Conservation (phyloP, 116 monocot species). For the Phalaenopsis hybrid region DNA sequence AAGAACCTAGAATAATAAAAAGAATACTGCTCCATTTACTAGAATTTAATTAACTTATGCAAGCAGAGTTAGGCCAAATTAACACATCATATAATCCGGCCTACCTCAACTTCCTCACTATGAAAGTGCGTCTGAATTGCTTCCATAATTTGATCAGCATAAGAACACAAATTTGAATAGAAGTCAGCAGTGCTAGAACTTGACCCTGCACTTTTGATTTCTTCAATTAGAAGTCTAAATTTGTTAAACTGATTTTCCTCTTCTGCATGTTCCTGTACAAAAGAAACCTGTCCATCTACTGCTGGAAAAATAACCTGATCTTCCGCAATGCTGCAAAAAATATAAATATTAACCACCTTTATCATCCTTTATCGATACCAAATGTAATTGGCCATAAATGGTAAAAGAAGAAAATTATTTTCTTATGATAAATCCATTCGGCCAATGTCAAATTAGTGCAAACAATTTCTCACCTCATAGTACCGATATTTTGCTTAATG, state of each 20-base stretch:
- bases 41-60: not conserved
- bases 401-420: not conserved
- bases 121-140: slow-evolving; percentile 83
- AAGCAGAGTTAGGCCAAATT: not conserved
- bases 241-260: slow-evolving; percentile 81
- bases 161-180: slow-evolving; percentile 61
- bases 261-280: slow-evolving; percentile 84
- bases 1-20: slow-evolving; percentile 64
- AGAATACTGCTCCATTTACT: slow-evolving; percentile 2
- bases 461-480: not conserved
- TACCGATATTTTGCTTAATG: not conserved
- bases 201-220: slow-evolving; percentile 72
- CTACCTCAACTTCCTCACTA: slow-evolving; percentile 75
- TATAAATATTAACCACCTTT: not conserved
- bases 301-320: slow-evolving; percentile 99
- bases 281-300: slow-evolving; percentile 74
- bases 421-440: not conserved
- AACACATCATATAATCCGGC: not conserved
- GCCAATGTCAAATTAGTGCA: not conserved
- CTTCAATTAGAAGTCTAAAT: slow-evolving; percentile 81
- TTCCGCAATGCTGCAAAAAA: slow-evolving; percentile 76
- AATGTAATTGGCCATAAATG: not conserved
- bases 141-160: slow-evolving; percentile 96
- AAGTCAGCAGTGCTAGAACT: slow-evolving; percentile 79
- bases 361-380: not conserved